Evolutionary conservation across 805 yeast species (phyloP).

Genomic region (Kregervanrija pseudodelftensis): DNA sequence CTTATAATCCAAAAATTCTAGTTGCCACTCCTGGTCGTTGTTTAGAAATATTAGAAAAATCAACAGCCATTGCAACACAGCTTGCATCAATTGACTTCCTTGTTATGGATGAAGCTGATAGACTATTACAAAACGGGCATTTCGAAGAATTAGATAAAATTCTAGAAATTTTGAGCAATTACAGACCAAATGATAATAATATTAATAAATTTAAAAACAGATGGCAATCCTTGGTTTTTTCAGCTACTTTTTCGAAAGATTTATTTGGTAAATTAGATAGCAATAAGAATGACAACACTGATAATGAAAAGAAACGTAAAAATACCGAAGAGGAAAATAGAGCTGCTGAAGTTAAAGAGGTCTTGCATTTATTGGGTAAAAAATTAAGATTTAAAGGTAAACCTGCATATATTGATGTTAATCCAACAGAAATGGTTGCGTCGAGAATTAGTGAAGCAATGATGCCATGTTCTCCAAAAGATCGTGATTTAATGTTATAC

Average conservation of each 20-base stretch:
- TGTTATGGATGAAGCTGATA: conserved; percentile 93
- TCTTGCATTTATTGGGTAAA: conserved; percentile 54
- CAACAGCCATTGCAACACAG: conserved; percentile 35
- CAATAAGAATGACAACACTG: conserved; percentile 27
- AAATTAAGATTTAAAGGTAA: conserved; percentile 63
- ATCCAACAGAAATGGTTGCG: conserved; percentile 77
- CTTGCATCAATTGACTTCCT: conserved; percentile 41
- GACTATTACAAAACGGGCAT: conserved; percentile 91
- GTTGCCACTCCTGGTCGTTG: conserved; percentile 96
- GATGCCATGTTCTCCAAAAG: conserved; percentile 85
- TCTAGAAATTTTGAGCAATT: conserved; percentile 52
- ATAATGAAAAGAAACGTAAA: conserved; percentile 19
- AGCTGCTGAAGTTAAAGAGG: conserved; percentile 43
- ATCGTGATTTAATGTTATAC: conserved; percentile 84
- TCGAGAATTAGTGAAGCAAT: conserved; percentile 73
- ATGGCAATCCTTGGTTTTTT: conserved; percentile 85
- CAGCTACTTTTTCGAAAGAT: conserved; percentile 86
- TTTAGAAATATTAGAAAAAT: conserved; percentile 69
- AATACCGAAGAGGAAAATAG: conserved; percentile 27
- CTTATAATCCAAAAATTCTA: conserved; percentile 67
- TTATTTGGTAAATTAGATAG: conserved; percentile 67
- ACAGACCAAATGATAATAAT: conserved; percentile 32
- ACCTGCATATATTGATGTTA: conserved; percentile 75
- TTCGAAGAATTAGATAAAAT: conserved; percentile 87
- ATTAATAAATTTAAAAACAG: conserved; percentile 22